A percentile compares a stretch with the other conserved stretches of the same genome.
phyloP scores from a whole-genome alignment of 176 grass and related monocot species.

The Pontederia crassipes region DNA sequence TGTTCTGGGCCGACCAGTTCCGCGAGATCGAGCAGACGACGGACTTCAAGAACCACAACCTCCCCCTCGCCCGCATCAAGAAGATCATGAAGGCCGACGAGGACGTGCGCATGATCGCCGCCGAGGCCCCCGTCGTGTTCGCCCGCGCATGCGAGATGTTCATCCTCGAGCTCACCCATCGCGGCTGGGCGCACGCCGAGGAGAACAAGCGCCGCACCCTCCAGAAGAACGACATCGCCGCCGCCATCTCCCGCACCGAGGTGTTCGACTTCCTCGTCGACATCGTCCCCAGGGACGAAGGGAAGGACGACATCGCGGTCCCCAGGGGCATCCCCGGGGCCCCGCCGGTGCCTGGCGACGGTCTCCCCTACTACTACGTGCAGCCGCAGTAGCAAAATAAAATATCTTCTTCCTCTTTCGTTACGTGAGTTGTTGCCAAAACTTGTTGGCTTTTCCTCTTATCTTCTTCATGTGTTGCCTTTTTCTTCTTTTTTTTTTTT shows the following conservation, averaged over 20 bases:
- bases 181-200: slow-evolving; percentile 22
- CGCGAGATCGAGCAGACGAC: slow-evolving; percentile 64
- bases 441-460: too few species aligned
- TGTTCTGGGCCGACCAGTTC: slow-evolving; percentile 87
- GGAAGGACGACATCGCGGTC: too few species aligned
- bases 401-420: too few species aligned
- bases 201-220: slow-evolving; percentile 24
- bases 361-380: too few species aligned
- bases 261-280: slow-evolving; percentile 21
- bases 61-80: slow-evolving; percentile 76
- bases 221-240: slow-evolving; percentile 19
- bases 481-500: too few species aligned
- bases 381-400: too few species aligned
- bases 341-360: too few species aligned
- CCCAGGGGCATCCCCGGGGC: too few species aligned
- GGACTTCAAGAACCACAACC: slow-evolving; percentile 81
- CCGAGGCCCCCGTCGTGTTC: slow-evolving; percentile 24
- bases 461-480: too few species aligned
- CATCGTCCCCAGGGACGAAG: slow-evolving; percentile 9
- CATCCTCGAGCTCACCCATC: slow-evolving; percentile 26
- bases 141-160: slow-evolving; percentile 33
- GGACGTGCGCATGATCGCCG: slow-evolving; percentile 22
- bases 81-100: slow-evolving; percentile 70
- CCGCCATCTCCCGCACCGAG: slow-evolving; percentile 13
- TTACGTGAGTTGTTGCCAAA: too few species aligned